Evolutionary conservation across 1,139 yeast species (phyloP).

Genomic region (Ashbya aceris): DNA sequence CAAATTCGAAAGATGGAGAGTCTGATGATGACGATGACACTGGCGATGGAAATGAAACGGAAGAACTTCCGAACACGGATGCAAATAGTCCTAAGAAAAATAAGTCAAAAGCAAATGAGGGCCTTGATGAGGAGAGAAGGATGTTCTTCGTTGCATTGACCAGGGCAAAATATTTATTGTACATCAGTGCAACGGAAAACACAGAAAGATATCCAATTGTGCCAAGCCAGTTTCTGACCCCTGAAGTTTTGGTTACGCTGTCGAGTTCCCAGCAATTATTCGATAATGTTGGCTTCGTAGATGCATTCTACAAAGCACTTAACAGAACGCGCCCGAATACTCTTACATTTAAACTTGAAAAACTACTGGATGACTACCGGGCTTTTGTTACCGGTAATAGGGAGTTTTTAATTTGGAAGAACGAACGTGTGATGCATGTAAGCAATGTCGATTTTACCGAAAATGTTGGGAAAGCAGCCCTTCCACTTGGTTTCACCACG

Average conservation of each 20-base stretch:
- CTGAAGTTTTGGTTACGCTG: conserved; percentile 22
- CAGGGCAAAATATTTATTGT: conserved; percentile 54
- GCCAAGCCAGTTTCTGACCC: conserved; percentile 27
- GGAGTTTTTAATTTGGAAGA: conserved; percentile 26
- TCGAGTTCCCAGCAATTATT: conserved; percentile 24
- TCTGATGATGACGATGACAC: conserved; percentile 33
- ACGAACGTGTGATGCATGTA: conserved; percentile 8
- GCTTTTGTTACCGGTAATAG: conserved; percentile 22
- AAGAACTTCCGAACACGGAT: conserved; percentile 4
- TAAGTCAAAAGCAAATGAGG: conserved; percentile 14
- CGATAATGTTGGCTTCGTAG: conserved; percentile 15
- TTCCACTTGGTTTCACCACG: conserved; percentile 17
- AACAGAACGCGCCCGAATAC: conserved; percentile 8
- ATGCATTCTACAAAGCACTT: conserved; percentile 17
- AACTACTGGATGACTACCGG: conserved; percentile 24
- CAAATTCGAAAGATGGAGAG: conserved; percentile 40
- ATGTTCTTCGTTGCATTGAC: conserved; percentile 84
- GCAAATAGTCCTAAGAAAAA: conserved; percentile 16
- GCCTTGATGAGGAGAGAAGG: conserved; percentile 65
- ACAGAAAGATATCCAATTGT: conserved; percentile 18
- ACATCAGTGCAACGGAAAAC: conserved; percentile 27
- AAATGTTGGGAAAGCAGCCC: conserved; percentile 7
- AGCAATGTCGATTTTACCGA: conserved; percentile 12
- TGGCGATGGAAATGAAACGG: conserved; percentile 12
- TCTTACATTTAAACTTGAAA: conserved; percentile 18